These are phyloP conservation scores for Allomyces arbusculus DNA, from an alignment of 192 early-diverging fungal genomes.

Conservation along the genomic window DNA sequence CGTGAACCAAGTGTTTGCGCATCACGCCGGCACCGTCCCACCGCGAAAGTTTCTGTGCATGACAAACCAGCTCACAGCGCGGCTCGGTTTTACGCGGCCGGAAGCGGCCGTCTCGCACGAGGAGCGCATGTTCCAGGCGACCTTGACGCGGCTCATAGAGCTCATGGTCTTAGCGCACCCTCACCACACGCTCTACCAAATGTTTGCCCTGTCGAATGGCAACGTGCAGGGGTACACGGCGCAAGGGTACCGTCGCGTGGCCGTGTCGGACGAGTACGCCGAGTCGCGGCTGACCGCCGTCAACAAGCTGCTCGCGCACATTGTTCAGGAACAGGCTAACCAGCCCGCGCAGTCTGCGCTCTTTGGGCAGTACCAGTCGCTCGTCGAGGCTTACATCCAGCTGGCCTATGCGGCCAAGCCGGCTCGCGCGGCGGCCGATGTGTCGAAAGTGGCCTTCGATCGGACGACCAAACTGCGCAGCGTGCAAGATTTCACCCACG, in stretches of 20 bases:
- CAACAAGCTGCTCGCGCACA: not conserved
- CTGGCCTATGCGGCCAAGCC: not conserved
- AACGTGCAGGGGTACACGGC: not conserved
- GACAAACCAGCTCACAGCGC: not conserved
- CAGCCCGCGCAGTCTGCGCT: not conserved
- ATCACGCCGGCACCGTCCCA: not conserved
- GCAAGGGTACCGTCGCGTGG: not conserved
- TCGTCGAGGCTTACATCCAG: not conserved
- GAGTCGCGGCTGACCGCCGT: not conserved
- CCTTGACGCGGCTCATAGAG: not conserved
- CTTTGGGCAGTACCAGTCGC: not conserved
- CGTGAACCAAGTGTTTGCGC: not conserved
- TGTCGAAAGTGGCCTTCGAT: too few species aligned
- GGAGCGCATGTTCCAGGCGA: not conserved
- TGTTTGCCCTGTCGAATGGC: not conserved
- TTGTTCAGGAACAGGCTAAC: not conserved
- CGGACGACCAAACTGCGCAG: too few species aligned
- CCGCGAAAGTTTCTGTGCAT: not conserved
- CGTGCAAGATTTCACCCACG: too few species aligned
- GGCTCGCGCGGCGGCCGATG: not conserved
- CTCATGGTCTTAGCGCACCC: not conserved
- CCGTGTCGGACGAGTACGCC: not conserved
- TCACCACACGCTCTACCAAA: not conserved
- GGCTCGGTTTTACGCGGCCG: not conserved
- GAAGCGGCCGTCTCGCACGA: not conserved